Evolutionary conservation across 192 early-diverging fungal species (phyloP).

Genomic region (Radiomyces spectabilis): DNA sequence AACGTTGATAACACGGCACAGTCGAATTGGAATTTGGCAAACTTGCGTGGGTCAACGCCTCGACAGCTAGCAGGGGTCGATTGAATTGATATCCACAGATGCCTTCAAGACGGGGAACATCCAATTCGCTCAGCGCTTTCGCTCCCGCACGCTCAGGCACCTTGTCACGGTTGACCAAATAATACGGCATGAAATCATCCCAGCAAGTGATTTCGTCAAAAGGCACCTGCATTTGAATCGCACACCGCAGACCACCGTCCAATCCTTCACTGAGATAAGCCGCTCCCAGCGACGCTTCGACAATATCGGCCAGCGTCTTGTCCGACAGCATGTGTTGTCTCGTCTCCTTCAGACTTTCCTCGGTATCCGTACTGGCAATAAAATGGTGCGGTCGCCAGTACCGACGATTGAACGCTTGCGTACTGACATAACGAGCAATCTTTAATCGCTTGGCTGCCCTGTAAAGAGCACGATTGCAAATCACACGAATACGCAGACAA

Average conservation of each 20-base stretch:
- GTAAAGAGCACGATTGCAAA: constrained; percentile 73
- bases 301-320: constrained; percentile 79
- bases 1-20: constrained; percentile 76
- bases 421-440: constrained; percentile 54
- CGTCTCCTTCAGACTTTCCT: constrained; percentile 9
- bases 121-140: neutral
- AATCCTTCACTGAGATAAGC: constrained; percentile 52
- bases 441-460: constrained; percentile 38
- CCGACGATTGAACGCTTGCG: constrained; percentile 51
- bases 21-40: constrained; percentile 36
- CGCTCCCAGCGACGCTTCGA: constrained; percentile 81
- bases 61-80: constrained; percentile 52
- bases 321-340: constrained; percentile 55
- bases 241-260: constrained; percentile 41
- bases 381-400: constrained; percentile 46
- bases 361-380: constrained; percentile 12
- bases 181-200: constrained; percentile 35
- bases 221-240: constrained; percentile 48
- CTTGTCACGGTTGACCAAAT: constrained; percentile 10
- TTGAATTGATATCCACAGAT: constrained; percentile 63
- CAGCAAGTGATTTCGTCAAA: constrained; percentile 47
- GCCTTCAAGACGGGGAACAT: constrained; percentile 26
- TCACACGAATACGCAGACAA: constrained; percentile 55
- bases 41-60: constrained; percentile 87
- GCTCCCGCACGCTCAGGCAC: constrained; percentile 18